These are phyloP conservation scores for Carpinus fangiana DNA, from an alignment of 306 rosid species.

Conservation along the genomic window DNA sequence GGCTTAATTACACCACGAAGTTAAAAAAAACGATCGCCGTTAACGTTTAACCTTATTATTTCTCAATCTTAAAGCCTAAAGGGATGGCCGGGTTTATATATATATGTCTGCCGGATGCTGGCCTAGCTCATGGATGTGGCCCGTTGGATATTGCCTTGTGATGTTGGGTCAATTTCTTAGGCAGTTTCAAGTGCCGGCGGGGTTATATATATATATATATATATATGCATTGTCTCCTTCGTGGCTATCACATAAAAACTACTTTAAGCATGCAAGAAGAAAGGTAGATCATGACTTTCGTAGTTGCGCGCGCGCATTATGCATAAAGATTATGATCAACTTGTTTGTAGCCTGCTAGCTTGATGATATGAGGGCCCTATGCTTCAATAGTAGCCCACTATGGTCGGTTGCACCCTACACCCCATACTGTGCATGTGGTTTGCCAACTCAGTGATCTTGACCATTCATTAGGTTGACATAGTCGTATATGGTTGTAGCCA, in stretches of 20 bases:
- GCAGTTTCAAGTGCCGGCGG: slow-evolving; percentile 24
- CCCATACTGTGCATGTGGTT: slow-evolving; percentile 44
- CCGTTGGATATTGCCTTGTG: slow-evolving; percentile 16
- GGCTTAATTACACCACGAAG: no score
- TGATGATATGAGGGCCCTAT: slow-evolving; percentile 22
- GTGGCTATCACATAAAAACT: slow-evolving; percentile 30
- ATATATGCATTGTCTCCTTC: slow-evolving; percentile 39
- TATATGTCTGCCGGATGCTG: slow-evolving; percentile 40
- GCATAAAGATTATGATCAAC: not conserved
- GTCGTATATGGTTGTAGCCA: slow-evolving; percentile 11
- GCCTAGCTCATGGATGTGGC: slow-evolving; percentile 36
- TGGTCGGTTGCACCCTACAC: slow-evolving; percentile 10
- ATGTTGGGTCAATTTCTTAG: slow-evolving; percentile 23
- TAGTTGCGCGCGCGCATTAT: not conserved
- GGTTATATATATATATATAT: no score
- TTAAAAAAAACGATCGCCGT: no score
- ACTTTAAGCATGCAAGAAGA: not conserved
- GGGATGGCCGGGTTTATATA: no score
- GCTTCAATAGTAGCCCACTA: no score
- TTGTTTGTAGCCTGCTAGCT: slow-evolving; percentile 3
- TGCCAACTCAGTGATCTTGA: slow-evolving; percentile 52
- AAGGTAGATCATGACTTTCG: not conserved
- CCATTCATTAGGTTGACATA: slow-evolving; percentile 36
- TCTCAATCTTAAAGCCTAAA: no score
- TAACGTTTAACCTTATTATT: no score